Conservation (phyloP, 2,329 filamentous ascomycete genomes). For the Trichoderma sp. region DNA sequence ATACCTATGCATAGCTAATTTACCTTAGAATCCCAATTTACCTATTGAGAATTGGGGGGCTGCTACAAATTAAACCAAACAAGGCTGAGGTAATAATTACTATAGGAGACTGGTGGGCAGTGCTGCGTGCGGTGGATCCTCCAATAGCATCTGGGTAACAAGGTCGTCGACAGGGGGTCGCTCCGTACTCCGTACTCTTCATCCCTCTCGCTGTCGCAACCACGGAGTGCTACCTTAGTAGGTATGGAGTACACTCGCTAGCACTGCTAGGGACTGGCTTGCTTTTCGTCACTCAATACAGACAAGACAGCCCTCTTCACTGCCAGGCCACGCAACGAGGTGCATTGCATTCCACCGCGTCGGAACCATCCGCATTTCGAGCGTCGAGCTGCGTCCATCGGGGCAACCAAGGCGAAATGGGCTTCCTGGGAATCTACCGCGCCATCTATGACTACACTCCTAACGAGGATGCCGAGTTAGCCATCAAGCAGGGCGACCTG, state of each 20-base stretch:
- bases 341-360: conserved; percentile 17
- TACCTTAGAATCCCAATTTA: neutral
- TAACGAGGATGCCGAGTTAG: conserved; percentile 80
- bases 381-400: conserved; percentile 25
- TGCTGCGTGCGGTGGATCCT: neutral
- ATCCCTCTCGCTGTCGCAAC: neutral
- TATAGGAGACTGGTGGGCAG: neutral
- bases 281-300: conserved; percentile 1
- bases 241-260: conserved; percentile 13
- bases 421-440: conserved; percentile 86
- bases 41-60: neutral
- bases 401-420: conserved; percentile 56
- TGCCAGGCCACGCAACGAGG: conserved; percentile 10
- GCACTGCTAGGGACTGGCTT: conserved; percentile 15
- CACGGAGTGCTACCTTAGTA: neutral
- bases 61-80: neutral
- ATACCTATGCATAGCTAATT: neutral
- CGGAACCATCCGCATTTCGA: conserved; percentile 19
- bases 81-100: neutral
- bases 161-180: neutral
- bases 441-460: conserved; percentile 92
- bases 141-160: neutral
- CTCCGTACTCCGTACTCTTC: conserved; percentile 4
- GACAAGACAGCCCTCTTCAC: conserved; percentile 14
- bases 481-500: conserved; percentile 80